phyloP scores from a whole-genome alignment of 805 yeast genomes.

The Ogataea dorogensis region DNA sequence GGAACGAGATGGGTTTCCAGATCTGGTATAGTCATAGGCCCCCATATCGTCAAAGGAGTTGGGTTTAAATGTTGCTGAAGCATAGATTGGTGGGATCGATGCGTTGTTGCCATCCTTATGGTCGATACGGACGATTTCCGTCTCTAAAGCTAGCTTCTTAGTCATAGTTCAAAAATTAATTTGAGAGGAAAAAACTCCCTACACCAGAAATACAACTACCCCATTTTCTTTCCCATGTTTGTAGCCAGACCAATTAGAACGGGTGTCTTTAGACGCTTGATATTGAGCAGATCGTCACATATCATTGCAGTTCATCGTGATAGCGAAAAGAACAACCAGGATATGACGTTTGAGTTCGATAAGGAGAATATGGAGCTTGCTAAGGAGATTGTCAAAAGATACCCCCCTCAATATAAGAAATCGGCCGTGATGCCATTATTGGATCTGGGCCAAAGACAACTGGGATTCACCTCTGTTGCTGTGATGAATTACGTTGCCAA shows the following conservation, averaged over 20 bases:
- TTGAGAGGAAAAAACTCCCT: neutral
- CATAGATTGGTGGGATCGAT: constrained; percentile 85
- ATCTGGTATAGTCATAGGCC: constrained; percentile 81
- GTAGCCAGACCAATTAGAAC: neutral
- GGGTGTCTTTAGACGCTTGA: constrained; percentile 1
- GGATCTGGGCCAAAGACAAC: constrained; percentile 84
- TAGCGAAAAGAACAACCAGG: constrained; percentile 61
- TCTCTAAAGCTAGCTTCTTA: constrained; percentile 52
- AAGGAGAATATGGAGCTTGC: constrained; percentile 65
- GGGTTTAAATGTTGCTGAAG: constrained; percentile 93
- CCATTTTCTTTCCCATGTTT: constrained; percentile 9
- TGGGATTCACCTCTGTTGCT: constrained; percentile 79
- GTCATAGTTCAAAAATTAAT: constrained; percentile 7
- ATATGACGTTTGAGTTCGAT: constrained; percentile 70
- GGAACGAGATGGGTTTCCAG: constrained; percentile 92
- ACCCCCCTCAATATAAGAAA: constrained; percentile 84
- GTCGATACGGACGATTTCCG: constrained; percentile 64
- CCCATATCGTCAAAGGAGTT: constrained; percentile 71
- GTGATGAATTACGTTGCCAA: constrained; percentile 91
- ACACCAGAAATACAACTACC: constrained; percentile 10
- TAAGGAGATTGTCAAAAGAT: constrained; percentile 69
- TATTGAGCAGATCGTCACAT: constrained; percentile 26
- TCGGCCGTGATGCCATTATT: constrained; percentile 86
- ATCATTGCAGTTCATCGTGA: constrained; percentile 67
- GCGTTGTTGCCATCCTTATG: constrained; percentile 72